A percentile compares a stretch with the other conserved stretches of the same genome.
These are phyloP conservation scores for Artomyces pyxidatus DNA, from an alignment of 768 basidiomycete species.

Conservation along the genomic window DNA sequence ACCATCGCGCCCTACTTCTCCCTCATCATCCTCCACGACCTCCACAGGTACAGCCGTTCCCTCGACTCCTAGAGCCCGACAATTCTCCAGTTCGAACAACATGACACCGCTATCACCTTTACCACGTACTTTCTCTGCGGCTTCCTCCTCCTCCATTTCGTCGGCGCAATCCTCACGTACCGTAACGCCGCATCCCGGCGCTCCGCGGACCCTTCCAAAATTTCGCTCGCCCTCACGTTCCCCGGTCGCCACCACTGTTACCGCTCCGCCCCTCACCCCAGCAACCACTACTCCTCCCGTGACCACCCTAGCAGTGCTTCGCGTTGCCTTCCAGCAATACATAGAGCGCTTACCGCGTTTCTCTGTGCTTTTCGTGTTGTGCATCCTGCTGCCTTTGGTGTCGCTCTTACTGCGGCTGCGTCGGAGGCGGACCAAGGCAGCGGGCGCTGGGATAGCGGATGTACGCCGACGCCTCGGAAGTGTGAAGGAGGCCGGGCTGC, in stretches of 20 bases:
- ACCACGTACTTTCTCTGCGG: not conserved
- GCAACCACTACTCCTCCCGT: not conserved
- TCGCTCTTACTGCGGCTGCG: conserved; percentile 8
- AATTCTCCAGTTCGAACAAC: not conserved
- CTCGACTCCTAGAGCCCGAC: conserved; percentile 6
- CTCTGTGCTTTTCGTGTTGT: conserved; percentile 7
- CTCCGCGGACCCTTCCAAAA: not conserved
- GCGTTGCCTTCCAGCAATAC: conserved; percentile 6
- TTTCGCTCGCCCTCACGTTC: not conserved
- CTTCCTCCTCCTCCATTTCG: not conserved
- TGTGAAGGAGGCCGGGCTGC: conserved; percentile 5
- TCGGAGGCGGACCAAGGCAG: conserved; percentile 1
- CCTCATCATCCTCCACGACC: conserved; percentile 12
- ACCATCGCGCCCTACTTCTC: conserved; percentile 13
- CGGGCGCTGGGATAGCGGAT: conserved; percentile 2
- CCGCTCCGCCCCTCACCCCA: not conserved
- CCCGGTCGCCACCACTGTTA: not conserved
- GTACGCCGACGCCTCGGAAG: conserved; percentile 13
- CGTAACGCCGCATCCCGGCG: conserved; percentile 3
- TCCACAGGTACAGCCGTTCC: conserved; percentile 16
- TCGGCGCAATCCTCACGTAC: conserved; percentile 2
- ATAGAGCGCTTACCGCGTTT: conserved; percentile 1
- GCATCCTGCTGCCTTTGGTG: conserved; percentile 10
- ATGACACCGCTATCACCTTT: conserved; percentile 3
- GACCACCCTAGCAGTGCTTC: conserved; percentile 1